Evolutionary conservation across 305 asterid species (phyloP).

Genomic region (Solanum chacoense): DNA sequence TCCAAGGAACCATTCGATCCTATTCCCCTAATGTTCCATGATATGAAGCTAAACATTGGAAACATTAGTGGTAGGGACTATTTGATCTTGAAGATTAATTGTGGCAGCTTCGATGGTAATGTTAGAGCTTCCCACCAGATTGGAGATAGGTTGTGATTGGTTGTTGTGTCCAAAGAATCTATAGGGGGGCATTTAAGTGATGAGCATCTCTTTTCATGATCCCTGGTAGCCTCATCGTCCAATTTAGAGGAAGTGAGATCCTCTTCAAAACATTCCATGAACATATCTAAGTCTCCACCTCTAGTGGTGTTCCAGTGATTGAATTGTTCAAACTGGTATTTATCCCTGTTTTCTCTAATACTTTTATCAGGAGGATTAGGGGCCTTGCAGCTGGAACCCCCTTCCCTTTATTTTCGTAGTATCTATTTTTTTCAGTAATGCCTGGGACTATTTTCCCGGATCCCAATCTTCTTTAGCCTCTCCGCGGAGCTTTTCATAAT

Average conservation of each 20-base stretch:
- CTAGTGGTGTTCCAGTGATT: background rate
- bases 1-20: background rate
- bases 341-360: background rate
- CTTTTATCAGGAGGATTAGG: background rate
- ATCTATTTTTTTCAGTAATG: background rate
- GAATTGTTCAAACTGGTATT: background rate
- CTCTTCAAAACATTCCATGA: background rate
- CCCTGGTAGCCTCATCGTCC: background rate
- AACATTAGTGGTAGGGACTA: background rate
- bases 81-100: background rate
- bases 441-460: background rate
- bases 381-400: background rate
- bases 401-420: background rate
- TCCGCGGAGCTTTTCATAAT: background rate
- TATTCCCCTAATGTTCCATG: background rate
- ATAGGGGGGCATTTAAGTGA: background rate
- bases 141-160: background rate
- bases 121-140: background rate
- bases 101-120: background rate
- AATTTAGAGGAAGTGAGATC: background rate
- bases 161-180: background rate
- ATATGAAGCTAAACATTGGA: background rate
- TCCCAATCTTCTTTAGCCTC: background rate
- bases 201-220: background rate
- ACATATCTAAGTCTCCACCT: background rate